Conservation (phyloP, 768 basidiomycete species). For the Panellus pusillus region DNA sequence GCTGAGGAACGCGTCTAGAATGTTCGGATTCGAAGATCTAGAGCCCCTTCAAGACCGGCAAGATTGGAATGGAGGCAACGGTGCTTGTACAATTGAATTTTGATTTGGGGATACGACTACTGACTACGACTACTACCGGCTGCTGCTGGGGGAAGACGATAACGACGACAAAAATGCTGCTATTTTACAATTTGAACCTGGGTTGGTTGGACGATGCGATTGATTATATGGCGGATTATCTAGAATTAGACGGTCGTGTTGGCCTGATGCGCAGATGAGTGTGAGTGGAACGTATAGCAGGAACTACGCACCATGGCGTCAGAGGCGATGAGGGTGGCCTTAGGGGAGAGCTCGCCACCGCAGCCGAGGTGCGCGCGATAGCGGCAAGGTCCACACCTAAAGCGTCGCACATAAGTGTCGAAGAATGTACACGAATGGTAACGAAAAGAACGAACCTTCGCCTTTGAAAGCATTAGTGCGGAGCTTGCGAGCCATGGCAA, state of each 20-base stretch:
- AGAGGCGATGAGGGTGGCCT: constrained; percentile 1
- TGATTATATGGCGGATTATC: no score
- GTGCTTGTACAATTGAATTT: no score
- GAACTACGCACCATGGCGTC: constrained; percentile 1
- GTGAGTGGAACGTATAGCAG: background rate
- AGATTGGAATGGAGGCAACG: no score
- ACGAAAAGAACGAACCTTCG: constrained; percentile 39
- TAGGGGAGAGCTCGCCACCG: constrained; percentile 57
- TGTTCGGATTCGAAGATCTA: no score
- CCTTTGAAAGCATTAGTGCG: constrained; percentile 74
- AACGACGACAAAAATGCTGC: no score
- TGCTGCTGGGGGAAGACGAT: no score
- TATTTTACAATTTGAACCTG: no score
- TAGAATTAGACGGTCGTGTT: background rate
- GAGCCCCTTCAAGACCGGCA: no score
- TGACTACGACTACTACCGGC: no score
- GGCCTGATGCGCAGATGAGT: background rate
- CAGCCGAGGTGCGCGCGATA: constrained; percentile 83
- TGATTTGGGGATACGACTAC: no score
- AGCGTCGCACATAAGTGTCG: background rate
- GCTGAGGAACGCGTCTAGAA: background rate
- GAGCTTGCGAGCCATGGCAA: constrained; percentile 47
- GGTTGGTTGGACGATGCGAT: no score
- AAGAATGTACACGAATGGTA: background rate
- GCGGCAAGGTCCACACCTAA: constrained; percentile 61